phyloP scores from a whole-genome alignment of 2,329 filamentous ascomycete genomes.

The Neonectria faginata region DNA sequence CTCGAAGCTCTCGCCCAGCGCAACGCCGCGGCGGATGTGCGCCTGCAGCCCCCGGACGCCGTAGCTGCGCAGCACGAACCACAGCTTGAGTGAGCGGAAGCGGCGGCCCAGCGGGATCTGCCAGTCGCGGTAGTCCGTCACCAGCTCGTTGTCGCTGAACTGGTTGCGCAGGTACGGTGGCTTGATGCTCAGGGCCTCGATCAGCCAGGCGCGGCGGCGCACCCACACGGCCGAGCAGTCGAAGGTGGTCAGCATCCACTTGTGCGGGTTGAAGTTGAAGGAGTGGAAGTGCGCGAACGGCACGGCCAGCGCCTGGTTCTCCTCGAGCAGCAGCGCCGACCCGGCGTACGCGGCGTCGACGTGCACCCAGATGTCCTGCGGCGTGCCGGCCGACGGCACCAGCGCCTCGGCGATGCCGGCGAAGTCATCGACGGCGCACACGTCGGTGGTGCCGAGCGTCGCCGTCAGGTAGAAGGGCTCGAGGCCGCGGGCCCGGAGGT shows the following conservation, averaged over 20 bases:
- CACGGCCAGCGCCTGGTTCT: conserved; percentile 77
- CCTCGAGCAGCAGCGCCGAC: conserved; percentile 82
- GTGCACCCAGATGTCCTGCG: conserved; percentile 83
- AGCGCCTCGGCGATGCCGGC: conserved; percentile 70
- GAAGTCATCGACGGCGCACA: conserved; percentile 89
- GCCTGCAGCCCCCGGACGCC: conserved; percentile 80
- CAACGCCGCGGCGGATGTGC: conserved; percentile 78
- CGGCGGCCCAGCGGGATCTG: conserved; percentile 91
- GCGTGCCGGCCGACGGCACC: conserved; percentile 42
- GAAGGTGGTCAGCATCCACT: conserved; percentile 96
- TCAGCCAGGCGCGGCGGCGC: conserved; percentile 79
- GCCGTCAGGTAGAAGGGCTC: conserved; percentile 89
- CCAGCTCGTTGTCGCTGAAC: conserved; percentile 82
- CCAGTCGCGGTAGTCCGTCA: conserved; percentile 97
- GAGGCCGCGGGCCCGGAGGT: conserved; percentile 75
- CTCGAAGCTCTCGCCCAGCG: conserved; percentile 77
- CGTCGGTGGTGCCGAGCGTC: conserved; percentile 87
- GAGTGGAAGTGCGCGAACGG: conserved; percentile 79
- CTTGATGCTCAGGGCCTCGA: conserved; percentile 80
- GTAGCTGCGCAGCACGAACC: conserved; percentile 91
- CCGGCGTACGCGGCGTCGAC: conserved; percentile 95
- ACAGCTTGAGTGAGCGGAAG: conserved; percentile 91
- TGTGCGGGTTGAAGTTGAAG: conserved; percentile 97
- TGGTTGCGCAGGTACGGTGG: conserved; percentile 85
- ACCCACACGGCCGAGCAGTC: conserved; percentile 87